These are phyloP conservation scores for Eimeria necatrix DNA, from an alignment of 169 alveolate genomes.

Conservation along the genomic window DNA sequence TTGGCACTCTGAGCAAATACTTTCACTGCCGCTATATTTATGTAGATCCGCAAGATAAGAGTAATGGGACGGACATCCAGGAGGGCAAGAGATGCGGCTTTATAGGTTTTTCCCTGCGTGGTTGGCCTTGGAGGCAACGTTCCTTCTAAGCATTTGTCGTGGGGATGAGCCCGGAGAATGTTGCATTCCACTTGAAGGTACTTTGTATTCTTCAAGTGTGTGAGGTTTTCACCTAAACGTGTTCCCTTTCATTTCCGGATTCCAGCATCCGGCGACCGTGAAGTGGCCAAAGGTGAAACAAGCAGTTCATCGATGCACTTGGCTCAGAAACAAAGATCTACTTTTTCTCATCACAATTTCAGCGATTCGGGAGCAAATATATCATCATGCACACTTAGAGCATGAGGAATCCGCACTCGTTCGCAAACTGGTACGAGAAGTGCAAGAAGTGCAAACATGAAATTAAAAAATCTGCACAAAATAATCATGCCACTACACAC, in stretches of 20 bases:
- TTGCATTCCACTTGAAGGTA: slow-evolving; percentile 61
- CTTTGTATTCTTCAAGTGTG: neutral
- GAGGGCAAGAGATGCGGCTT: slow-evolving; percentile 21
- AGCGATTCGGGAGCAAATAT: slow-evolving; percentile 52
- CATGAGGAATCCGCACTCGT: slow-evolving; percentile 67
- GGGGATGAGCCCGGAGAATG: slow-evolving; percentile 50
- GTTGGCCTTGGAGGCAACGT: slow-evolving; percentile 25
- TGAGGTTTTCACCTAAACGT: too few species aligned
- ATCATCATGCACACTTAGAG: slow-evolving; percentile 58
- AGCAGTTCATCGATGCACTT: neutral
- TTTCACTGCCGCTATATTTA: neutral
- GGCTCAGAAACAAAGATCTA: neutral
- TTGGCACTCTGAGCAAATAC: neutral
- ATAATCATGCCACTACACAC: too few species aligned
- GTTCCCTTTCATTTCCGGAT: neutral
- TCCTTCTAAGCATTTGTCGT: neutral
- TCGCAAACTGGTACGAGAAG: slow-evolving; percentile 54
- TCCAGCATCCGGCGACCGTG: slow-evolving; percentile 66
- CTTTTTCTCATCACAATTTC: neutral
- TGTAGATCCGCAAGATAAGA: neutral
- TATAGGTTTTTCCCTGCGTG: neutral
- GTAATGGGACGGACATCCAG: neutral
- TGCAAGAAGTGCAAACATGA: too few species aligned
- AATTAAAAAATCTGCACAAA: too few species aligned
- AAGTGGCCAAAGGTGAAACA: slow-evolving; percentile 55